Evolutionary conservation across 1,284 basidiomycete genomes (phyloP).

Genomic region (Tremellales sp.): DNA sequence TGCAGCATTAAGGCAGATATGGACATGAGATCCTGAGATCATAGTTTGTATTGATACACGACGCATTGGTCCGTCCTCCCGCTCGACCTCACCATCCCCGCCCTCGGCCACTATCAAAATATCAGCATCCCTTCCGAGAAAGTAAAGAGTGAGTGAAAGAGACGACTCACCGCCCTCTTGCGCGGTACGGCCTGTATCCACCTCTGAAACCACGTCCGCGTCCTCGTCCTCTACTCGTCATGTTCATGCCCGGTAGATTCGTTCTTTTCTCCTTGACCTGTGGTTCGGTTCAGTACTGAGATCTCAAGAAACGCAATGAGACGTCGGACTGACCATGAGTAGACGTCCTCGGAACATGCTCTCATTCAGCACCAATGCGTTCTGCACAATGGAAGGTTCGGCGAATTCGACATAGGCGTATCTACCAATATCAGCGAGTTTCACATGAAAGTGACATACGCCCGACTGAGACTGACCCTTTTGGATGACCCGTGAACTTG

Average conservation of each 20-base stretch:
- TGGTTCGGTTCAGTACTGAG: background rate
- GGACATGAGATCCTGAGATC: background rate
- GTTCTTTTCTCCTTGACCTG: conserved; percentile 90
- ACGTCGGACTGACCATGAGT: conserved; percentile 64
- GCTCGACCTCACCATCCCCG: background rate
- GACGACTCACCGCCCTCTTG: conserved; percentile 69
- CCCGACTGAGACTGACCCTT: conserved; percentile 67
- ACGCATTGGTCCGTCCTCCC: background rate
- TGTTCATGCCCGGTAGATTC: conserved; percentile 80
- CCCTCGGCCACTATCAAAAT: background rate
- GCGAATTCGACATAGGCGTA: conserved; percentile 99
- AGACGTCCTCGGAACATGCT: conserved; percentile 88
- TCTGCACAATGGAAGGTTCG: conserved; percentile 86
- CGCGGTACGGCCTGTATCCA: conserved; percentile 57
- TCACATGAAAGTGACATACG: no score
- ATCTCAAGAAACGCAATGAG: background rate
- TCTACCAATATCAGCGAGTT: conserved; percentile 51
- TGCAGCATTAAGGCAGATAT: background rate
- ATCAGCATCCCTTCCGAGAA: background rate
- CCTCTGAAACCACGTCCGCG: conserved; percentile 51
- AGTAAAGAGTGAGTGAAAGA: no score
- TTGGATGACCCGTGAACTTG: conserved; percentile 99
- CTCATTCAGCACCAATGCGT: conserved; percentile 92
- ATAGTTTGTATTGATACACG: no score
- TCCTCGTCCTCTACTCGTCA: conserved; percentile 62